Evolutionary conservation across 495 filamentous ascomycete genomes (phyloP), one percentile per base, ranked within the genome.

Genomic region (Lindgomyces ingoldianus): DNA sequence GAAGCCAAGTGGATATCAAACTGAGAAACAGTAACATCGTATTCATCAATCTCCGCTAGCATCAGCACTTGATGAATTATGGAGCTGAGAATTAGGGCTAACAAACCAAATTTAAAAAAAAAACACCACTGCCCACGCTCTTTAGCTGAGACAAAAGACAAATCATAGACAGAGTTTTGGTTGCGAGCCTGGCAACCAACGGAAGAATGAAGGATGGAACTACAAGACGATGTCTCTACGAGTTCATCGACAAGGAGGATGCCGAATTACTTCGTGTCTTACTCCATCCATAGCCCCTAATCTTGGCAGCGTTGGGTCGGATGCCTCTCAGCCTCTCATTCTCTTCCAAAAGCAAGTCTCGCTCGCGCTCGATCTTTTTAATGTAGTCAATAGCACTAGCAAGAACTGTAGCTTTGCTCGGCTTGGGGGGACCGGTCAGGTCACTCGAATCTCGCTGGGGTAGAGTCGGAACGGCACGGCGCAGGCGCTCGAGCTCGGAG

Each of bases 341-440:
- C 67, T 70, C 67, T 4, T 55, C 57, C 8, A 24, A 21, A n/a
- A 65, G n/a, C 30, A 51, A 8, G 26, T 70, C 52, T 19, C 58
- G 21, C 57, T 72, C 67, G 0, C 41, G 9, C 39, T 72, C 70
- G 22, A 70, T 57, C 9, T 58, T 57, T 51, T 68, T 62, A 52
- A 72, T 70, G 50, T 72, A 72, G 9, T 64, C 62, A 22, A 68
- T 70, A 1, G 70, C 70, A n/a, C 63, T 57, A 0, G 67, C 64
- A 11, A 72, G 60, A 12, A 72, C 52, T 24, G 52, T 65, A 1
- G 70, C 67, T 44, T 72, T 72, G 60, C 67, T 70, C 4, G 70
- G 70, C 52, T 72, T 72, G 0, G 63, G 57, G 26, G 39, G 63
- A 11, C 52, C 51, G 19, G 46, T 55, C 14, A 65, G 36, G 30